Evolutionary conservation across 306 rosid genomes (phyloP), one percentile per base, ranked within the genome.

Genomic region (Sphenostylis stenocarpa): DNA sequence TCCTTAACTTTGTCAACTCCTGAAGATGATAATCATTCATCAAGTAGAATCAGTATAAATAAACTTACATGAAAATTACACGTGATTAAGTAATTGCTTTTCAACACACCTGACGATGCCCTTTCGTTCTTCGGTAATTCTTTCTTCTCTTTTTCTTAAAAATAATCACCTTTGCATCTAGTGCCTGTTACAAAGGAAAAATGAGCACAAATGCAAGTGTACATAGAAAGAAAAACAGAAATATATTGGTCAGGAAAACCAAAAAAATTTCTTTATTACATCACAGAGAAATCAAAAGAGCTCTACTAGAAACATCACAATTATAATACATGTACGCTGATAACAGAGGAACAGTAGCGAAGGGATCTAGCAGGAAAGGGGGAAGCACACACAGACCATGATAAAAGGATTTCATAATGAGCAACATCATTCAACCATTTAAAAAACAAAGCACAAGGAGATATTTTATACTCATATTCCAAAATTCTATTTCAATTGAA

Each of bases 81-180:
- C 39, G 3, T 15, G 26, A 24, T 73, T 28, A 33, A 48, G 43
- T 51, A 39, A 66, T 33, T 72, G 62, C 17, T 68, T 78, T 81
- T 45, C 39, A 77, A 77, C 80, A 15, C 72, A 94, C 95, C 97
- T 90, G 98, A 66, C 96, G 93, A 77, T 91, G 98, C 31, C 97
- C 98, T 81, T 87, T 90, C 77, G 89, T 81, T 85, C 96, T 84
- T 36, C 97, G 88, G 80, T 92, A 94, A 79, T 92, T 94, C 93
- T 94, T 94, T 80, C 98, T 89, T 82, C 96, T 90, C 88, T 94
- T 92, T 85, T 94, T 94, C 93, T 94, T 94, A 64, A 94, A 94
- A 73, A 92, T 90, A 60, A 94, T 84, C 15, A 92, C 93, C 82
- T 81, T 85, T 53, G 97, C 97, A 83, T 94, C 97, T 65, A 92